A percentile compares a stretch with the other conserved stretches of the same genome.
These are phyloP conservation scores for Fistulina hepatica DNA, from an alignment of 1,284 basidiomycete genomes.

Conservation along the genomic window DNA sequence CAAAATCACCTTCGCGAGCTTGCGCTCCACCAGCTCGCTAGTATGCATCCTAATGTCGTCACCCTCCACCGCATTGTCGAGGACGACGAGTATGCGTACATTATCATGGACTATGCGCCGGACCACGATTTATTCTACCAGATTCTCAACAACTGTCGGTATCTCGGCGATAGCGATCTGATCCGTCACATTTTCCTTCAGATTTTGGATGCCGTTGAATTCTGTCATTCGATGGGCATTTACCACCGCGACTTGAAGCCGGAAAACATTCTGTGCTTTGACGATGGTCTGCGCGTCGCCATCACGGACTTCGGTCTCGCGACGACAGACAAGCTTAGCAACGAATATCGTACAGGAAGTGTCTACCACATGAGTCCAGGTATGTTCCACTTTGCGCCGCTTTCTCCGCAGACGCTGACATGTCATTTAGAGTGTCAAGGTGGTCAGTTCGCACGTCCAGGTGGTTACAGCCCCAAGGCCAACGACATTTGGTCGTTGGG, in stretches of 20 bases:
- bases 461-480: constrained; percentile 75
- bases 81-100: constrained; percentile 53
- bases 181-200: constrained; percentile 87
- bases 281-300: constrained; percentile 24
- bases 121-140: constrained; percentile 90
- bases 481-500: constrained; percentile 99
- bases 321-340: constrained; percentile 78
- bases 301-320: constrained; percentile 33
- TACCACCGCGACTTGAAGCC: constrained; percentile 98
- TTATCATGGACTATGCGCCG: constrained; percentile 68
- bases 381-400: constrained; percentile 26
- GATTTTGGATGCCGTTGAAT: constrained; percentile 88
- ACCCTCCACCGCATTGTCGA: constrained; percentile 86
- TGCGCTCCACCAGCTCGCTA: constrained; percentile 80
- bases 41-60: constrained; percentile 79
- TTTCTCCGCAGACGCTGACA: constrained; percentile 8
- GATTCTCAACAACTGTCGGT: constrained; percentile 66
- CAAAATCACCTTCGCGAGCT: constrained; percentile 72
- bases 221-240: constrained; percentile 80
- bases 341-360: constrained; percentile 92
- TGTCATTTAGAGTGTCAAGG: constrained; percentile 76
- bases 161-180: constrained; percentile 68
- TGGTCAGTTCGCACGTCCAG: constrained; percentile 57
- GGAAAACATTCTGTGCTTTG: constrained; percentile 90
- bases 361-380: constrained; percentile 96